These are phyloP conservation scores for Hydnomerulius pinastri DNA, from an alignment of 768 basidiomycete genomes.

Conservation along the genomic window DNA sequence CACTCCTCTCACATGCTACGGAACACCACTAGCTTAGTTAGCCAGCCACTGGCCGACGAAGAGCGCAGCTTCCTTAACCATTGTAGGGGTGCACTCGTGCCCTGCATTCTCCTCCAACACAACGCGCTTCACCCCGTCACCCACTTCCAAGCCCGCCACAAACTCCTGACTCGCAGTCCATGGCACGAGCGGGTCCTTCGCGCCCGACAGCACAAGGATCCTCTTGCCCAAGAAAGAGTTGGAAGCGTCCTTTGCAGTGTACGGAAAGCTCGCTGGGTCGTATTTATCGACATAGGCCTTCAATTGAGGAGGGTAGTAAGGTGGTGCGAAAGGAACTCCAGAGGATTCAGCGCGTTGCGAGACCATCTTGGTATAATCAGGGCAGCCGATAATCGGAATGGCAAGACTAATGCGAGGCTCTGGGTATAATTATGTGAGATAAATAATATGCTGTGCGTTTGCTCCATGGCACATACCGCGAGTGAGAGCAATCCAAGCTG, in stretches of 20 bases:
- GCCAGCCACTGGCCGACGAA: conserved; percentile 30
- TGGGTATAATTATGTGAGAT: conserved; percentile 14
- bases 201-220: conserved; percentile 72
- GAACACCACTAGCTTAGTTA: conserved; percentile 5
- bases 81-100: conserved; percentile 61
- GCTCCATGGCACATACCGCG: conserved; percentile 34
- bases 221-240: conserved; percentile 74
- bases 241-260: conserved; percentile 33
- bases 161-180: conserved; percentile 58
- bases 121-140: conserved; percentile 57
- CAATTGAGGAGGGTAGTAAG: conserved; percentile 59
- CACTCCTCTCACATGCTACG: neutral
- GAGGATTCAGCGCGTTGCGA: conserved; percentile 50
- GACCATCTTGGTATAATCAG: conserved; percentile 63
- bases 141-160: conserved; percentile 56
- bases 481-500: conserved; percentile 71
- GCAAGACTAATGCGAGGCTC: conserved; percentile 48
- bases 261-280: conserved; percentile 50
- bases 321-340: conserved; percentile 47
- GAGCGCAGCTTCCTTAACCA: conserved; percentile 50
- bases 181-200: conserved; percentile 65
- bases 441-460: too few species aligned
- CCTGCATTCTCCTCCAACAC: conserved; percentile 56
- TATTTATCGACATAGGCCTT: conserved; percentile 44
- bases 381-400: conserved; percentile 67